Base-by-base conservation (phyloP, 805 yeast species). In the Cyberlindnera mississippiensis region DNA sequence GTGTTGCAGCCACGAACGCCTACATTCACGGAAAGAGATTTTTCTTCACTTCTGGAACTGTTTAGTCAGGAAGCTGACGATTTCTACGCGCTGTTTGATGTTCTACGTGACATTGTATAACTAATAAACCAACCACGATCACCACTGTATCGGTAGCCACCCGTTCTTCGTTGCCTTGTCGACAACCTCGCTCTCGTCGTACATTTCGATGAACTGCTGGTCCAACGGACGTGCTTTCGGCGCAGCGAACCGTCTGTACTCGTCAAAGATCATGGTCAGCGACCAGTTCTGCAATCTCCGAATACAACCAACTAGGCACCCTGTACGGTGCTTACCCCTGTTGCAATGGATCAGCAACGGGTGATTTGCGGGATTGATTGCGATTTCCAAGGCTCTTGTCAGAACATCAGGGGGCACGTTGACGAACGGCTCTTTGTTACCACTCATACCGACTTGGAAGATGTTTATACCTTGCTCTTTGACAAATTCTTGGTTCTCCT, bases 171-270 rank as follows among this genome's bases (percentile, higher is more conserved):
- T 52, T 5, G 89, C 89, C 49, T 68, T 72, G 34, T 71, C 61
- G 13, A 69, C 71, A n/a, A 85, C 76, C 42, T 76, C 81, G 4
- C 66, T 58, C 38, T 80, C 85, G 54, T 89, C 83, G 60, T 85
- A 91, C 70, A 88, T 70, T 64, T 93, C 99, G 45, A 91, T 91
- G 56, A 91, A 85, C 61, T 91, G 96, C 61, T 89, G 96, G 64
- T 93, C 99, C 69, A 93, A 71, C 13, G 97, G 95, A 50, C 99
- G 72, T 43, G 89, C 93, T 63, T 93, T 93, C 9, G 99, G 99
- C 40, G 84, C 84, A 7, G 98, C 96, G 67, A 89, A 93, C 55
- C 91, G 75, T 45, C 99, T 69, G 65, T 93, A 93, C 60, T 93
- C 99, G 56, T 93, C 98, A 57, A 93, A 89, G 15, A 91, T 93